These are phyloP conservation scores for Paraphoma chrysanthemicola DNA, from an alignment of 2,329 filamentous ascomycete species.

Conservation along the genomic window DNA sequence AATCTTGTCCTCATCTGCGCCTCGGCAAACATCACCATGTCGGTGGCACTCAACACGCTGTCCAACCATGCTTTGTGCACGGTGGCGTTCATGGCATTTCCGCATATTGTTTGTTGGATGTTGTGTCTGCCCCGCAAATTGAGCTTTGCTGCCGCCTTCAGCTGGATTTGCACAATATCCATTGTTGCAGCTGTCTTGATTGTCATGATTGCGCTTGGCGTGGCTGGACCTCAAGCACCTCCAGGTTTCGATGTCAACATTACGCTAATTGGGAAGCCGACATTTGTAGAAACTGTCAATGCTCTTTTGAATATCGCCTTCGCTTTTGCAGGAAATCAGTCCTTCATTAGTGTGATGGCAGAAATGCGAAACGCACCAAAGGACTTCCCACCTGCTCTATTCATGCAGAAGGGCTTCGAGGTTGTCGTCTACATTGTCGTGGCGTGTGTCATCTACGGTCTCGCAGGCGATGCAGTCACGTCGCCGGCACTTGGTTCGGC, in stretches of 20 bases:
- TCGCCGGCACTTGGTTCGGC: constrained; percentile 72
- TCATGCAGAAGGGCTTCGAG: constrained; percentile 60
- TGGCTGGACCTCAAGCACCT: constrained; percentile 51
- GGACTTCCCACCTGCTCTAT: constrained; percentile 68
- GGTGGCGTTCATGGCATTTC: constrained; percentile 68
- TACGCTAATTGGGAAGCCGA: constrained; percentile 32
- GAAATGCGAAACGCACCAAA: constrained; percentile 65
- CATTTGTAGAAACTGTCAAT: constrained; percentile 35
- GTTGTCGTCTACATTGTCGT: constrained; percentile 69
- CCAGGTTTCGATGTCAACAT: constrained; percentile 33
- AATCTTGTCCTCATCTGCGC: constrained; percentile 38
- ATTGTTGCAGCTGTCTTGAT: constrained; percentile 70
- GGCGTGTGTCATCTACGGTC: constrained; percentile 73
- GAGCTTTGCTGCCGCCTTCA: constrained; percentile 66
- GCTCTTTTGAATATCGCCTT: constrained; percentile 68
- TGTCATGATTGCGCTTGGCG: constrained; percentile 71
- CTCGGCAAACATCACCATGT: constrained; percentile 38
- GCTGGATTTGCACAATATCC: constrained; percentile 62
- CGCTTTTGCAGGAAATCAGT: constrained; percentile 70
- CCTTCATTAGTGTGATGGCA: constrained; percentile 71
- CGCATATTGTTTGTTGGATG: constrained; percentile 65
- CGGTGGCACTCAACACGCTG: constrained; percentile 70
- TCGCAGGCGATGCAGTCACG: constrained; percentile 65
- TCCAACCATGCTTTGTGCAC: constrained; percentile 68
- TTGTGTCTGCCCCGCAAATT: constrained; percentile 68